Evolutionary conservation across 768 basidiomycete genomes (phyloP), one percentile per base, ranked within the genome.

Genomic region (Tylopilus plumbeoviolaceoides): DNA sequence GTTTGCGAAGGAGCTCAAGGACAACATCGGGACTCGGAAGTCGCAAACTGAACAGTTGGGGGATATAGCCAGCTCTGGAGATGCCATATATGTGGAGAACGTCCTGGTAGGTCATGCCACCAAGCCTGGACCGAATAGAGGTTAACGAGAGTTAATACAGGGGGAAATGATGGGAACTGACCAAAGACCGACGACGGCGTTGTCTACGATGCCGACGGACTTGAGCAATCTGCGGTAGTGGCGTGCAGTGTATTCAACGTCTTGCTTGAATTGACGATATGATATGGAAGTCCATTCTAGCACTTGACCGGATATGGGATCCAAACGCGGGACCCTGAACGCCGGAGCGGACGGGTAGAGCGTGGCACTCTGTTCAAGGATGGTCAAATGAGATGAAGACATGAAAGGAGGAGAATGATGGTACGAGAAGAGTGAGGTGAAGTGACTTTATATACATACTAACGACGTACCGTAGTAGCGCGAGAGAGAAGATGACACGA

Each of bases 11-110:
- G 20, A 91, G 75, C 59, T 90, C 87, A 59, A 81, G 81, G 63
- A 90, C 77, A 40, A 90, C 82, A 30, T 73, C 73, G 40, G 87
- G 83, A 58, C 83, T 88, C 20, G 89, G 85, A 27, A 90, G 78
- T n/a, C 85, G 79, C 55, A 89, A 71, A 64, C 85, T 87, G 74
- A 90, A 87, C 17, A 90, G 68, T 57, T 90, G 88, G 1, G 89
- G 89, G 55, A 88, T 72, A 66, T 83, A 90, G 6, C 87, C 87
- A 7, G 88, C 89, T 63, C 87, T 75, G 14, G 85, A 83, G 55
- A 91, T 71, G 49, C 82, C 83, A 63, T 89, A 89, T 55, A 90
- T 83, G 57, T 87, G 84, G 20, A 90, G 70, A 31, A 84, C 78
- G 65, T 91, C 87, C 43, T 72, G 66, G 63, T 89, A 89, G 18